Conservation (phyloP, 1,284 basidiomycete species). For the Leucoagaricus sp. region DNA sequence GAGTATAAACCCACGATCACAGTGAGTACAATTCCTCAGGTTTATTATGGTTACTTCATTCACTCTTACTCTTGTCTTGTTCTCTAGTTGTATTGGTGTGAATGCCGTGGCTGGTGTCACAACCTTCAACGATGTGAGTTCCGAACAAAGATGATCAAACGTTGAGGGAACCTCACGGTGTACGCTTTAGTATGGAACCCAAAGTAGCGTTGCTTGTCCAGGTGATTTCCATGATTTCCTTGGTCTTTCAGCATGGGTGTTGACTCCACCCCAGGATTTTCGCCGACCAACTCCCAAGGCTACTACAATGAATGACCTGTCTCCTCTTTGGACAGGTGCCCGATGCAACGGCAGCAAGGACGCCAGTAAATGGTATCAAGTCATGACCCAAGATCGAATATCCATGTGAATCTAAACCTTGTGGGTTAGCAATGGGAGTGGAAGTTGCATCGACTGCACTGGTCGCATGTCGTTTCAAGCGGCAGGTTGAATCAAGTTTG, state of each 20-base stretch:
- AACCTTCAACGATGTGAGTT: conserved; percentile 20
- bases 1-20: neutral
- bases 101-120: conserved; percentile 22
- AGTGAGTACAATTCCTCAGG: neutral
- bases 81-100: conserved; percentile 13
- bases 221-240: conserved; percentile 14
- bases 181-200: conserved; percentile 30
- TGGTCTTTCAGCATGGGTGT: neutral
- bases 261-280: neutral
- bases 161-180: no score
- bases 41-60: neutral
- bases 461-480: conserved; percentile 16
- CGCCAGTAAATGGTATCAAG: conserved; percentile 29
- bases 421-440: conserved; percentile 29
- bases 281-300: conserved; percentile 34
- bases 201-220: conserved; percentile 31
- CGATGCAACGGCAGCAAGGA: conserved; percentile 29
- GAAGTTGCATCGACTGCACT: conserved; percentile 28
- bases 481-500: neutral
- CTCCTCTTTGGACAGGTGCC: conserved; percentile 35
- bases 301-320: conserved; percentile 33
- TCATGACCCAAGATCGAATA: neutral
- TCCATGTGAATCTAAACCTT: neutral
- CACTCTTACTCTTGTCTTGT: neutral
- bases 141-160: no score